These are phyloP conservation scores for Porcisia hertigi DNA, from an alignment of 208 protist species.

Conservation along the genomic window DNA sequence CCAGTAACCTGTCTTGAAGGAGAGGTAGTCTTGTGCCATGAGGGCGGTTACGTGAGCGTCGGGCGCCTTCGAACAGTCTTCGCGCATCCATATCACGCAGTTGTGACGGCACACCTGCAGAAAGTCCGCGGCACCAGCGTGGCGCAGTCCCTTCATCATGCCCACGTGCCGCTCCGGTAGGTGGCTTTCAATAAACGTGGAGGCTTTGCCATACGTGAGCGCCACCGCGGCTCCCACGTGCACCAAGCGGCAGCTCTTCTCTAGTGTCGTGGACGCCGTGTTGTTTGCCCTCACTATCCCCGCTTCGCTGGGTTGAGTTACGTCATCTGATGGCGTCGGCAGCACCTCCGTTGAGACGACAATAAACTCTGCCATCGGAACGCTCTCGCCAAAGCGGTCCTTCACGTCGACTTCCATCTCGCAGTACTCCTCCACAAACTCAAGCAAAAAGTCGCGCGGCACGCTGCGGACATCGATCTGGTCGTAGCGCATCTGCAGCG, in stretches of 20 bases:
- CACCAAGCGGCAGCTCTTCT: conserved; percentile 58
- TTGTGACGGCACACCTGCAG: conserved; percentile 65
- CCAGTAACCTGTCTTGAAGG: conserved; percentile 69
- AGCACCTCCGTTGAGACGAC: conserved; percentile 55
- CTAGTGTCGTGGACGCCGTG: conserved; percentile 14
- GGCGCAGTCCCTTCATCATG: conserved; percentile 48
- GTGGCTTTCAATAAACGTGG: conserved; percentile 51
- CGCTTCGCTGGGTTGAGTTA: conserved; percentile 4
- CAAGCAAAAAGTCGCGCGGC: conserved; percentile 45
- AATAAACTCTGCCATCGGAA: conserved; percentile 74
- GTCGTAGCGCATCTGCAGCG: conserved; percentile 57
- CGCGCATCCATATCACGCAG: conserved; percentile 77
- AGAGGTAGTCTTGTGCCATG: conserved; percentile 48
- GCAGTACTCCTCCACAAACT: conserved; percentile 77
- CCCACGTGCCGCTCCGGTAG: conserved; percentile 44
- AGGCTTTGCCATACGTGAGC: conserved; percentile 66
- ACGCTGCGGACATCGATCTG: conserved; percentile 47
- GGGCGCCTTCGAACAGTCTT: conserved; percentile 38
- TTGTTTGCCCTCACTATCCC: conserved; percentile 1
- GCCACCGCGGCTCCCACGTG: conserved; percentile 60
- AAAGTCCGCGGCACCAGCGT: conserved; percentile 54
- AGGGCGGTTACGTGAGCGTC: conserved; percentile 27
- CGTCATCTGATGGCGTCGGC: conserved; percentile 23
- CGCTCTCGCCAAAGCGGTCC: conserved; percentile 53
- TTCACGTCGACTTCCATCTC: conserved; percentile 58